Evolutionary conservation across 1,284 basidiomycete species (phyloP), one percentile per base, ranked within the genome.

Genomic region (Flammula alnicola): DNA sequence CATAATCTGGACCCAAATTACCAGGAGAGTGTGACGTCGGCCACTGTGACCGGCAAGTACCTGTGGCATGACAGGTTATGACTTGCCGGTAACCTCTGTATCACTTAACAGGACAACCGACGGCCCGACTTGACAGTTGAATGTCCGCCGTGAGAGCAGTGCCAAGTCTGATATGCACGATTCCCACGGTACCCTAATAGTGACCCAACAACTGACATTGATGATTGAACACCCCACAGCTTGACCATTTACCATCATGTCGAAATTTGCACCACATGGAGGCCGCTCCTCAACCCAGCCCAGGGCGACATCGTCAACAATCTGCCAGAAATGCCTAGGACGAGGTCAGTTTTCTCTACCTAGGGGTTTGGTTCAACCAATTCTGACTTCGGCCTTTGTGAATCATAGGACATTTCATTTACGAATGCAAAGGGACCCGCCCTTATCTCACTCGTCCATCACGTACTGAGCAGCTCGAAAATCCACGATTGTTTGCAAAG

Each of bases 371-470:
- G n/a, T n/a, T n/a, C n/a, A n/a, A n/a, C n/a, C n/a, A n/a, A n/a
- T n/a, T n/a, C n/a, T n/a, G n/a, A n/a, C n/a, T n/a, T n/a, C n/a
- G n/a, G n/a, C n/a, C n/a, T n/a, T n/a, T n/a, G n/a, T n/a, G n/a
- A n/a, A n/a, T 19, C 31, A 33, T 56, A 88, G 89, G 89, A 0
- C 89, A 91, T 64, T 92, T 81, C 63, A 92, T 81, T 22, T 92
- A 83, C 59, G 78, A 91, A 68, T 92, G 89, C 76, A 91, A 89
- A 66, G 74, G 73, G 7, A 60, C 74, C 32, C 78, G 87, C 3
- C 87, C 89, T 20, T 92, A 91, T 63, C 74, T 91, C 35, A 81
- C 85, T 12, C 78, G 89, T 7, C 89, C 89, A 2, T 91, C 88
- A 33, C 79, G 89, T 38, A 90, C 88, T 2, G 77, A 88, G 59